Evolutionary conservation across 2,329 filamentous ascomycete genomes (phyloP), one percentile per base, ranked within the genome.

Genomic region (Cercospora citrullina): DNA sequence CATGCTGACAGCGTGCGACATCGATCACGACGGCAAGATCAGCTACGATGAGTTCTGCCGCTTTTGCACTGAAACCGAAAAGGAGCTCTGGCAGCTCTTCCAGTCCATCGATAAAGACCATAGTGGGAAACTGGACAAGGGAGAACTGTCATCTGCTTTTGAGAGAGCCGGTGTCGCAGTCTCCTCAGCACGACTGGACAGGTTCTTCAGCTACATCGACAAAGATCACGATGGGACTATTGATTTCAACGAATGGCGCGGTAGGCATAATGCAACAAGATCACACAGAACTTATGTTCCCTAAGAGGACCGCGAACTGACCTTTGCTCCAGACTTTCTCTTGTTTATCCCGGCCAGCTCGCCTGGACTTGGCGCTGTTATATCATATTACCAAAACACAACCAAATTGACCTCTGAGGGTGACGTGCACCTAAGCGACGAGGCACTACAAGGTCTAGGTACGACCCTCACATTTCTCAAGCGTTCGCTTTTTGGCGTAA

Each of bases 371-470:
- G 89, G 90, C 77, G 89, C 92, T 63, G 91, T 97, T 65, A 84
- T 97, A 74, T 94, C 92, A 62, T 98, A 96, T 81, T 99, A 97
- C 81, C 90, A 91, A 67, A 91, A 93, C 60, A 92, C 94, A 73
- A 89, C 96, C 77, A 93, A 91, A 80, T 85, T 99, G 78, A 97
- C 92, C 76, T 86, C 93, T 69, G 95, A 99, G 85, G 95, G 95
- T 80, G 95, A 98, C 83, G 95, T 95, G 74, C 86, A 92, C 76
- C 90, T 98, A 76, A 92, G 90, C 83, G 94, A 96, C 83, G 93
- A 97, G 79, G 91, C 90, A 78, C 87, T 97, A 77, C 88, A 96
- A 86, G 92, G 94, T 83, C 85, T 96, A 94, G 94, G 94, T 97
- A 97, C 86, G 88, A 86, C 85, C 79, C 77, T 81, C 77, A 82